Percentiles rank a stretch among this genome's conserved stretches.
phyloP scores from a whole-genome alignment of 1,284 basidiomycete genomes.

The Termitomyces sp. region DNA sequence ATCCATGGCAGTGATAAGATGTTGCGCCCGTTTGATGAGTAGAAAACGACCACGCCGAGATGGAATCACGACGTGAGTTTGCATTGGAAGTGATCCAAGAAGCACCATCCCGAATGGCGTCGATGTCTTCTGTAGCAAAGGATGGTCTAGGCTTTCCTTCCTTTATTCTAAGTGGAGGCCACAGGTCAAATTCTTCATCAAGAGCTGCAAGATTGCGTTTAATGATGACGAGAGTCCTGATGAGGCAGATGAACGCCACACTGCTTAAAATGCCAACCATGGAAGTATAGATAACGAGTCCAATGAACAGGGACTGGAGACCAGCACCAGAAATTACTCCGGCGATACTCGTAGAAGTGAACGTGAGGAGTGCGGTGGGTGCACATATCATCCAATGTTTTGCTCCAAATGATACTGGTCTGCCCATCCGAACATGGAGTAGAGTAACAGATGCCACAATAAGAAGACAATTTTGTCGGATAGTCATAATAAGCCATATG shows the following conservation, averaged over 20 bases:
- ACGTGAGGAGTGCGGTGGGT: slow-evolving; percentile 49
- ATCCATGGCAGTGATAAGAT: slow-evolving; percentile 28
- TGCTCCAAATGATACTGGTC: slow-evolving; percentile 57
- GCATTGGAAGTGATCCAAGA: slow-evolving; percentile 70
- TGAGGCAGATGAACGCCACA: slow-evolving; percentile 47
- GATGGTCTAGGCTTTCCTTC: slow-evolving; percentile 54
- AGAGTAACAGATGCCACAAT: slow-evolving; percentile 56
- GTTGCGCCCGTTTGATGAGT: slow-evolving; percentile 49
- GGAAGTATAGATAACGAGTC: slow-evolving; percentile 53
- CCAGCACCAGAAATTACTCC: slow-evolving; percentile 53
- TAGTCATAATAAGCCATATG: slow-evolving; percentile 58
- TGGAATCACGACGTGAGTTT: slow-evolving; percentile 51
- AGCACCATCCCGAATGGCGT: slow-evolving; percentile 61
- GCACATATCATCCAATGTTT: slow-evolving; percentile 69
- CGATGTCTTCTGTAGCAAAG: slow-evolving; percentile 63
- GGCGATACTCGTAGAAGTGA: slow-evolving; percentile 53
- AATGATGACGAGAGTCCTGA: slow-evolving; percentile 56
- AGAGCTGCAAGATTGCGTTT: slow-evolving; percentile 55
- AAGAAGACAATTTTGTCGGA: slow-evolving; percentile 62
- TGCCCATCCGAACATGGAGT: slow-evolving; percentile 63
- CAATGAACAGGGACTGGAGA: slow-evolving; percentile 53
- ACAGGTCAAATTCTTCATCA: slow-evolving; percentile 46
- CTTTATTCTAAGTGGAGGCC: slow-evolving; percentile 48
- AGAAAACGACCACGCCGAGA: slow-evolving; percentile 67
- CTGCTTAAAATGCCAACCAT: slow-evolving; percentile 48